Base-by-base conservation (phyloP, 2,329 filamentous ascomycete species). In the Xylaria sp. region DNA sequence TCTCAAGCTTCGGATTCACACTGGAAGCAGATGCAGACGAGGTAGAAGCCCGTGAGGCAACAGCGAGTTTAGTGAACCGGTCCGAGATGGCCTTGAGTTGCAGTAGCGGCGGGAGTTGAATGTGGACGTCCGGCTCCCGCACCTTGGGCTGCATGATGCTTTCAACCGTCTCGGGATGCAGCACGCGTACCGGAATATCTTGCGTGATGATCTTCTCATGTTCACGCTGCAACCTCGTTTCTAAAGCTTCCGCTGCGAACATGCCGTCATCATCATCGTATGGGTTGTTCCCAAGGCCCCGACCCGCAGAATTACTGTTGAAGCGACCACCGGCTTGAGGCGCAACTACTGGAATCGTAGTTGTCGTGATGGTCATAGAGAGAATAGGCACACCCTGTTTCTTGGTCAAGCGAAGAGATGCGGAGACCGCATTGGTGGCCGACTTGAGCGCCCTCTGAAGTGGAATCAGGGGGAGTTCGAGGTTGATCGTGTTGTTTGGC, bases 11-110 rank as follows among this genome's bases (percentile, higher is more conserved):
- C 0, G 91, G 84, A 2, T 69, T 67, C n/a, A 68, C 62, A 23
- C 13, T 57, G 16, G 69, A 63, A 13, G 77, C 76, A 30, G 76
- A 71, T 50, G 58, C 57, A 10, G 59, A 63, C 56, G 54, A 63
- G 16, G 67, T 57, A 16, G 65, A 52, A 13, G 65, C 37, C 42
- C 70, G 67, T 5, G 69, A 61, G n/a, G 68, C 77, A 53, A 83
- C 76, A 2, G 90, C 91, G 2, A 97, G 84, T 70, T 90, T 93
- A 48, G 92, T 97, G 76, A 97, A 97, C 56, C 94, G 87, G 73
- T 99, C 94, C 3, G 91, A 96, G 63, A 99, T 94, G 64, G 88
- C 89, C 72, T 97, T 97, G 60, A 99, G 81, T 70, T 97, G 92
- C 48, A 92, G 80, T 3, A 99, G 78, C 4, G 91, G 88, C 0